phyloP scores from a whole-genome alignment of 345 rosid species.

The Rubroshorea leprosula region DNA sequence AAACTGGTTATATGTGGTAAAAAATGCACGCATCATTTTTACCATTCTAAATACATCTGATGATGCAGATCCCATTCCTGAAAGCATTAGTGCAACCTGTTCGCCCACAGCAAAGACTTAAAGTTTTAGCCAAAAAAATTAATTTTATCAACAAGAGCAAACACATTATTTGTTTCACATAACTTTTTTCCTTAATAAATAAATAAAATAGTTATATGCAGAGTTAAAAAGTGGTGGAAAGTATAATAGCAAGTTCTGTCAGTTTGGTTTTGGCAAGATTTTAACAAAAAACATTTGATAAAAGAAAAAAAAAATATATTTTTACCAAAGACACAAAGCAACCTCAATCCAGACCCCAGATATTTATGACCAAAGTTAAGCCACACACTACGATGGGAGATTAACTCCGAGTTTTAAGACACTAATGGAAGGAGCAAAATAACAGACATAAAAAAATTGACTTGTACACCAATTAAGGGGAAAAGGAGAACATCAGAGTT shows the following conservation, averaged over 20 bases:
- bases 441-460: too few species aligned
- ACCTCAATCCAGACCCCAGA: too few species aligned
- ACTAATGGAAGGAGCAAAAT: too few species aligned
- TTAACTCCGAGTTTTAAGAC: too few species aligned
- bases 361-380: too few species aligned
- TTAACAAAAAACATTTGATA: background rate
- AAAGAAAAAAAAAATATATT: too few species aligned
- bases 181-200: too few species aligned
- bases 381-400: too few species aligned
- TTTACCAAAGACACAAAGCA: too few species aligned
- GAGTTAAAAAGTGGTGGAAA: background rate
- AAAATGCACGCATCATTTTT: conserved; percentile 18
- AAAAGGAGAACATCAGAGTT: too few species aligned
- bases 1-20: background rate
- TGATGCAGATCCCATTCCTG: conserved; percentile 85
- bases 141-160: background rate
- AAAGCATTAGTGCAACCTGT: conserved; percentile 93
- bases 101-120: conserved; percentile 21
- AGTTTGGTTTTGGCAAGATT: background rate
- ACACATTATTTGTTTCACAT: background rate
- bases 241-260: background rate
- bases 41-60: conserved; percentile 85
- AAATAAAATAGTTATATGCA: background rate
- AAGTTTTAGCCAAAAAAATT: background rate
- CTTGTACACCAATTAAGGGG: too few species aligned